Base-by-base conservation (phyloP, 352 stramenopile species). In the Phytophthora europaea region DNA sequence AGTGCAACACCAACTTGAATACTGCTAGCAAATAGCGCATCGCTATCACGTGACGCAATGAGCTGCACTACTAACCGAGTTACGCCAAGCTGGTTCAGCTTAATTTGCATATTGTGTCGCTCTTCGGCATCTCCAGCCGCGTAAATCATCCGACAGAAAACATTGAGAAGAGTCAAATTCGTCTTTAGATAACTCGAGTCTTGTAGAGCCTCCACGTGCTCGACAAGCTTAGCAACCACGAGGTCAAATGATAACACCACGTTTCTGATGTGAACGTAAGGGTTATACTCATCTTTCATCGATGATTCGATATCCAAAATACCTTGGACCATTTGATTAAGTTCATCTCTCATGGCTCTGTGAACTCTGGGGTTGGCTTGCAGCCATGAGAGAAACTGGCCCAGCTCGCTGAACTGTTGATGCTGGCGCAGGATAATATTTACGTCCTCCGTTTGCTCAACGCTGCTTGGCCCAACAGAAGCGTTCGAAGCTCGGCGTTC, bases 131-230 rank as follows among this genome's bases (percentile, higher is more conserved):
- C 78, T 18, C 90, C 82, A 1, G 88, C 72, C 4, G 85, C 85
- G 47, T 88, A 88, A 53, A 94, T 93, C 82, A 91, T 93, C 31
- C 83, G 83, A 20, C 75, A 88, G 45, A 94, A 90, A 31, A 94
- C 85, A 40, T 93, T 85, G 8, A 94, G 71, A 45, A 94, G 55
- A 0, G 83, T 92, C 31, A 92, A 23, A 36, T 91, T 93, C 51
- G 85, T 92, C 62, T 92, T 94, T 20, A 85, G 60, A 58, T 87
- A 92, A 31, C 70, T 83, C 0, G 75, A 47, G 33, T 91, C 75
- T 55, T 91, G 85, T 18, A 94, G 78, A 20, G 75, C 71, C 31
- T 85, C 78, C 0, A 92, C 82, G 13, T 94, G 83, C 5, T 80
- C 72, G 9, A 94, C 83, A 9, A 94, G 79, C 53, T 84, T 89